Base-by-base conservation (phyloP, 2,329 filamentous ascomycete species). In the Dissoconium aciculare region DNA sequence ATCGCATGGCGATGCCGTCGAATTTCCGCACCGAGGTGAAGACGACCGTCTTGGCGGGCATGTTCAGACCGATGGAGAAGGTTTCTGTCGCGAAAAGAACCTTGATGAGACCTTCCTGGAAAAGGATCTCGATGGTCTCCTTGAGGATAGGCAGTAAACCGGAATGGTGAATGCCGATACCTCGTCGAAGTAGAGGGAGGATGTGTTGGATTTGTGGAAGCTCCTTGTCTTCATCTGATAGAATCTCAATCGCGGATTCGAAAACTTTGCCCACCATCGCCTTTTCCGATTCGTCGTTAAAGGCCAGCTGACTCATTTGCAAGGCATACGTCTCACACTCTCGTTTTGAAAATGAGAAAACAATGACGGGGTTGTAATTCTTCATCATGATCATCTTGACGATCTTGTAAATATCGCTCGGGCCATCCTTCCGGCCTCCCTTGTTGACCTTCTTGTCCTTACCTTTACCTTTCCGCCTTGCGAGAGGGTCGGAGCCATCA, bases 31-130 rank as follows among this genome's bases (percentile, higher is more conserved):
- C 84, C 43, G 80, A 85, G 0, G 89, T 94, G 56, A 98, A 98
- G n/a, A 98, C 85, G 2, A 98, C 89, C 1, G 89, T 98, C 64
- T 94, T 94, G 15, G 89, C 89, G 43, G 89, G 89, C 89, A 98
- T 95, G 65, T 98, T 98, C 35, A 98, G 60, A 37, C 89, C 89
- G 42, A 98, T 98, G 3, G 89, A 95, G 59, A 98, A 98, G 1
- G 89, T 98, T 56, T 98, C 91, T 0, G 89, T 98, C 0, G 89
- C 89, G 39, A 98, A 95, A 1, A 98, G 67, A 6, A 95, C 87
- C 59, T 98, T 98, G 64, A 98, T 93, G 25, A 98, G 62, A 30
- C 85, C 85, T 58, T 98, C 89, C 52, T 98, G 89, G 66, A 98
- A 98, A 25, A 98, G 64, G 55, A 98, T 98, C 62, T 98, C 89